Conservation (phyloP, 1,284 basidiomycete genomes). For the Afroboletus lepidellus region DNA sequence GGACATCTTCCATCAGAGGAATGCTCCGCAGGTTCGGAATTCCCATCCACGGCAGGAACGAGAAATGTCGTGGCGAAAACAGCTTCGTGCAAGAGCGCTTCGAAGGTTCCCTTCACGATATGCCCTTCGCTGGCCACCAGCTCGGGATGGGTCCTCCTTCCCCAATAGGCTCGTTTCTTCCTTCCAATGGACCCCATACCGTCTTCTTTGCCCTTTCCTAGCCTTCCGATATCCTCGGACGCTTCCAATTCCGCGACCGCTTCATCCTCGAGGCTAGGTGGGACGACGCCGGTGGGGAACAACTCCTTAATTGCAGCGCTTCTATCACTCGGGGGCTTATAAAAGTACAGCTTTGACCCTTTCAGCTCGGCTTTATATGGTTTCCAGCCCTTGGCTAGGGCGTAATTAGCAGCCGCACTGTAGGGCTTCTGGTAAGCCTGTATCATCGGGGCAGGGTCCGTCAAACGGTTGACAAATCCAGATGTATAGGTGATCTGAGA, state of each 20-base stretch:
- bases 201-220: conserved; percentile 37
- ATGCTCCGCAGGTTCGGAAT: conserved; percentile 3
- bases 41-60: conserved; percentile 12
- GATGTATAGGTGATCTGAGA: conserved; percentile 76
- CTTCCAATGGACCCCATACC: conserved; percentile 35
- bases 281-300: conserved; percentile 64
- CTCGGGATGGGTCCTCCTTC: conserved; percentile 70
- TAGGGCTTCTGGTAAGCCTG: conserved; percentile 33
- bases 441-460: conserved; percentile 45
- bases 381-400: conserved; percentile 72
- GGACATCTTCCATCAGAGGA: conserved; percentile 25
- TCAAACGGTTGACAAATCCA: conserved; percentile 72
- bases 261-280: conserved; percentile 49
- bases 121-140: conserved; percentile 44
- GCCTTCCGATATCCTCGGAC: conserved; percentile 28
- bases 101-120: conserved; percentile 65
- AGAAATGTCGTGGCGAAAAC: conserved; percentile 73
- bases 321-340: conserved; percentile 74
- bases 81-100: conserved; percentile 75
- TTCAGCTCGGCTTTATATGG: conserved; percentile 78
- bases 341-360: conserved; percentile 79
- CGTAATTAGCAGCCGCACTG: conserved; percentile 26
- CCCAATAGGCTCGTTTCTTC: conserved; percentile 76
- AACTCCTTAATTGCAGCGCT: conserved; percentile 62
- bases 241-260: conserved; percentile 26